Evolutionary conservation across 116 monocot species (phyloP).

Genomic region (Trichopus zeylanicus): DNA sequence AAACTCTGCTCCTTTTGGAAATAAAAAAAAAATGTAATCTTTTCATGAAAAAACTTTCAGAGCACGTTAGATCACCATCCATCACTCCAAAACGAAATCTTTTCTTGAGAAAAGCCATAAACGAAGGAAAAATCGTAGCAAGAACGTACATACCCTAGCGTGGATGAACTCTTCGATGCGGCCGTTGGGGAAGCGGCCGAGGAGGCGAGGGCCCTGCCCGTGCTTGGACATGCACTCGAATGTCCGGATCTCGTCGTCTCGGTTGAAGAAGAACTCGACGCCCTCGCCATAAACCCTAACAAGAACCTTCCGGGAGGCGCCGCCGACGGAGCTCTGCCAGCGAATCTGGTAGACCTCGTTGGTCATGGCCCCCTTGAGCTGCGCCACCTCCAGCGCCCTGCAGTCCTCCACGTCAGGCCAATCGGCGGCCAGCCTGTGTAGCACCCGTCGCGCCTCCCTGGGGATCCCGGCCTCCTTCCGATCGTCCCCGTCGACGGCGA

Average conservation of each 20-base stretch:
- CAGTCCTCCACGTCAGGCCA: conserved; percentile 70
- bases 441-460: conserved; percentile 51
- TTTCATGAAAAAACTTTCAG: too few species aligned
- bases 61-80: too few species aligned
- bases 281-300: conserved; percentile 91
- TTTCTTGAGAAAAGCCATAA: too few species aligned
- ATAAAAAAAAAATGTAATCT: too few species aligned
- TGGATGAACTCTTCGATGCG: conserved; percentile 96
- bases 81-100: too few species aligned
- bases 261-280: conserved; percentile 80
- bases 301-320: conserved; percentile 37
- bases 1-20: too few species aligned
- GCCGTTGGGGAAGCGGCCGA: conserved; percentile 71
- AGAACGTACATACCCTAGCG: conserved; percentile 53
- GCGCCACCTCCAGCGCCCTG: conserved; percentile 48
- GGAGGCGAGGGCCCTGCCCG: conserved; percentile 81
- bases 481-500: conserved; percentile 2
- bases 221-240: conserved; percentile 88
- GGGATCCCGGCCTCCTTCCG: conserved; percentile 15
- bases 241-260: conserved; percentile 70
- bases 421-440: conserved; percentile 52
- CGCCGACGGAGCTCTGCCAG: conserved; percentile 34
- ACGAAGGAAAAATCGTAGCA: not conserved
- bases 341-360: conserved; percentile 81
- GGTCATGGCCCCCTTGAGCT: conserved; percentile 89